These are phyloP conservation scores for Hirschioporus abietinus DNA, from an alignment of 768 basidiomycete genomes.

Conservation along the genomic window DNA sequence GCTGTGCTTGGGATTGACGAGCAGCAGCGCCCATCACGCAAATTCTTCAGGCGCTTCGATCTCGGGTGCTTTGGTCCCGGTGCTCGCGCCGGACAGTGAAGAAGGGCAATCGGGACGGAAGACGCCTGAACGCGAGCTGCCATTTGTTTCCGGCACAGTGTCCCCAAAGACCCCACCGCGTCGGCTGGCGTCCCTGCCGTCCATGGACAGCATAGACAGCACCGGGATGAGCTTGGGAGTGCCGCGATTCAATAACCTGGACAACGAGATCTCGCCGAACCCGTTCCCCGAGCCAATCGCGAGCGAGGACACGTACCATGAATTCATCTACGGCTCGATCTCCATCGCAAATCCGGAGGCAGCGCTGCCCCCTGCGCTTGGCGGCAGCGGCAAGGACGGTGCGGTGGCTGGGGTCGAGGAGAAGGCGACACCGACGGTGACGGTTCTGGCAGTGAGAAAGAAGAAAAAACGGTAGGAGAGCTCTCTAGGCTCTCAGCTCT, in stretches of 20 bases:
- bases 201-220: too few species aligned
- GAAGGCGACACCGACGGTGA: constrained; percentile 34
- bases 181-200: constrained; percentile 6
- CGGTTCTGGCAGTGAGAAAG: constrained; percentile 55
- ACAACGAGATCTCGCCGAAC: constrained; percentile 52
- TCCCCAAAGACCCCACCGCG: constrained; percentile 49
- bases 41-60: too few species aligned
- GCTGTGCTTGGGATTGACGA: constrained; percentile 58
- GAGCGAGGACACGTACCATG: constrained; percentile 54
- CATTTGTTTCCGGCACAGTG: constrained; percentile 26
- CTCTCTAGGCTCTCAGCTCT: background rate
- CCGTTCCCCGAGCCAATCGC: constrained; percentile 62
- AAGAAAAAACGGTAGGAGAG: constrained; percentile 28
- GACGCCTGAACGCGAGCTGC: constrained; percentile 36
- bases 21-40: constrained; percentile 7
- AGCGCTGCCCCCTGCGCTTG: constrained; percentile 22
- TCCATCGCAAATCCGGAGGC: constrained; percentile 41
- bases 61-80: background rate
- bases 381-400: constrained; percentile 11
- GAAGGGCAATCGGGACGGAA: constrained; percentile 28
- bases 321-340: constrained; percentile 55
- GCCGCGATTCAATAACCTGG: constrained; percentile 11
- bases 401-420: constrained; percentile 14
- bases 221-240: background rate
- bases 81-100: constrained; percentile 17